Base-by-base conservation (phyloP, 805 yeast genomes). In the Crinitomyces ghanaensis region DNA sequence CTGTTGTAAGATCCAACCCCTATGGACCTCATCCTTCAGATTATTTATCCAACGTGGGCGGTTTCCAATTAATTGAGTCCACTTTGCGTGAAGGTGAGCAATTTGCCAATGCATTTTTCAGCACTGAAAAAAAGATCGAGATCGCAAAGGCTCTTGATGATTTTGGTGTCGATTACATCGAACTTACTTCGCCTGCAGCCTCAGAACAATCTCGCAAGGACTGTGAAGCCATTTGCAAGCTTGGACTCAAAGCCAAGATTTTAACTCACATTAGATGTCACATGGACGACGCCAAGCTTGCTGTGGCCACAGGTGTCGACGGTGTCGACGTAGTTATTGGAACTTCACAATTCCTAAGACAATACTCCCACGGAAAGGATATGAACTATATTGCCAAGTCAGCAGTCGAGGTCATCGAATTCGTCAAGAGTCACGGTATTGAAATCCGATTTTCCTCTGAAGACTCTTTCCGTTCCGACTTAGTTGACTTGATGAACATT, bases 271-370 rank as follows among this genome's bases (percentile, higher is more conserved):
- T 91, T 48, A 75, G 97, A 62, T 88, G 98, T 63, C 96, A 88
- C 64, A 88, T 88, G 96, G 97, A 88, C 60, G 98, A 91, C 53
- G 98, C 97, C 37, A 72, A 78, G 50, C 82, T 91, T 39, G 98
- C 98, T 4, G 98, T 88, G 30, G 91, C 83, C 54, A 88, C 97
- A 25, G 97, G 98, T 57, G 98, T 91, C 34, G 97, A 91, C 57
- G 98, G 97, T 63, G 97, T 88, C 42, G 96, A 91, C 64, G 95
- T 88, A 37, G 96, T 88, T 39, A 88, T 88, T 60, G 97, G 97
- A 44, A 88, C 97, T 15, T 86, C 96, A 20, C 93, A 81, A 60
- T 91, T 85, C 59, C 68, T 91, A 52, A 77, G 97, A 62, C 80
- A 86, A 60, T 86, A 76, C 60, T 81, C 95, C 17, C 97, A 91